A percentile compares a stretch with the other conserved stretches of the same genome.
These are phyloP conservation scores for Lactarius quietus DNA, from an alignment of 768 basidiomycete species.

Conservation along the genomic window DNA sequence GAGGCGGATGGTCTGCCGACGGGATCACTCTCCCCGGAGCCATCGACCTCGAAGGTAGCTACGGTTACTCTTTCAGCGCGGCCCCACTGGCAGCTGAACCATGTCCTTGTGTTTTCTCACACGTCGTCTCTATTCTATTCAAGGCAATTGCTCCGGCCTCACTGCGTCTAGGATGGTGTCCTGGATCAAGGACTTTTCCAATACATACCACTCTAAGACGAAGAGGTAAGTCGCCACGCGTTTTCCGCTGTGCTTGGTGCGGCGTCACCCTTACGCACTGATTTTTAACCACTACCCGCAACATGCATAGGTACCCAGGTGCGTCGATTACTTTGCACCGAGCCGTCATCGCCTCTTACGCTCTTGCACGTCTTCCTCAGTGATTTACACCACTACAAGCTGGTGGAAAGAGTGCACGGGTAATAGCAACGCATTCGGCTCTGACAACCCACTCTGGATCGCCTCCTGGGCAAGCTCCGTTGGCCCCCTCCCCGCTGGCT, in stretches of 20 bases:
- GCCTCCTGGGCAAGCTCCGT: conserved; percentile 48
- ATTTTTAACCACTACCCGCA: not conserved
- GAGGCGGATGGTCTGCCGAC: conserved; percentile 21
- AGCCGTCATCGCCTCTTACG: not conserved
- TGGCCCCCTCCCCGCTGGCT: conserved; percentile 58
- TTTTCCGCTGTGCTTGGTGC: no score
- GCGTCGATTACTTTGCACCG: conserved; percentile 1
- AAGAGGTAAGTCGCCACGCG: no score
- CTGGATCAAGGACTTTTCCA: no score
- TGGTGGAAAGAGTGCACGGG: conserved; percentile 72
- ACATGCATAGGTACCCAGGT: conserved; percentile 38
- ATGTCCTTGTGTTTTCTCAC: not conserved
- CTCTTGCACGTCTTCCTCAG: conserved; percentile 29
- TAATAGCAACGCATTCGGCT: conserved; percentile 48
- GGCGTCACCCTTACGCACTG: not conserved
- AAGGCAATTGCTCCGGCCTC: conserved; percentile 50
- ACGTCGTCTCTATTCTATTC: conserved; percentile 39
- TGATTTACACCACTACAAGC: conserved; percentile 60
- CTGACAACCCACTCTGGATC: conserved; percentile 56
- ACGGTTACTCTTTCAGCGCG: not conserved
- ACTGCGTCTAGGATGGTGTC: conserved; percentile 23
- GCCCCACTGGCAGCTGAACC: not conserved
- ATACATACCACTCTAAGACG: no score
- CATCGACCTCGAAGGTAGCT: conserved; percentile 14
- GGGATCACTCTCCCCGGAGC: conserved; percentile 3